Evolutionary conservation across 169 alveolate genomes (phyloP).

Genomic region (Plasmodium gaboni): DNA sequence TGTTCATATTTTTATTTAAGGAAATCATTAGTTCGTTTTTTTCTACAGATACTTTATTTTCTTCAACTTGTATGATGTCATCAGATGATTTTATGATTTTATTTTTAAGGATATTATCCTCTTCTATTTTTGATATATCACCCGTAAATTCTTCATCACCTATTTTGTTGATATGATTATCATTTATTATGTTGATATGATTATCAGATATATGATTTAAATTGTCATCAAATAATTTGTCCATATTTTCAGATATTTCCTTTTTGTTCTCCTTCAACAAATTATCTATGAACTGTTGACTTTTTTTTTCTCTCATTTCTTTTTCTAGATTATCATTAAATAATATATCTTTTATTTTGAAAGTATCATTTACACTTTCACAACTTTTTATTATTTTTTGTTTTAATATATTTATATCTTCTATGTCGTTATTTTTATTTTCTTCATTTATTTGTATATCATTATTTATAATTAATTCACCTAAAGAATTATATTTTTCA

Average conservation of each 20-base stretch:
- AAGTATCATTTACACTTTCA: background rate
- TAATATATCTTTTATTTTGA: slow-evolving; percentile 43
- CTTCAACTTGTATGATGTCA: background rate
- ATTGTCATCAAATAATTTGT: background rate
- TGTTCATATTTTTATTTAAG: slow-evolving; percentile 5
- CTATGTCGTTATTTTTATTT: background rate
- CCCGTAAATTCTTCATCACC: too few species aligned
- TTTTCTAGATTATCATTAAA: slow-evolving; percentile 21
- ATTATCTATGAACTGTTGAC: background rate
- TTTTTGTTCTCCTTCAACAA: too few species aligned
- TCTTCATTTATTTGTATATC: slow-evolving; percentile 18
- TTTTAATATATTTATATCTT: background rate
- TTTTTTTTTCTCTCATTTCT: background rate
- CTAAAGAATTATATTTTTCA: background rate
- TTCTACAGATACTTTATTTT: background rate
- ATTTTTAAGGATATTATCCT: too few species aligned
- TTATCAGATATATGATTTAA: background rate
- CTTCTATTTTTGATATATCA: too few species aligned
- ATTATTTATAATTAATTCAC: slow-evolving; percentile 12
- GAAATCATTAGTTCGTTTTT: background rate
- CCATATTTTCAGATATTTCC: background rate
- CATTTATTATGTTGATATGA: background rate
- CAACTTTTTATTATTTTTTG: background rate
- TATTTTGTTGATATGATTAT: background rate
- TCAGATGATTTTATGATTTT: background rate